phyloP scores from a whole-genome alignment of 768 basidiomycete genomes.

The Astraeus odoratus region DNA sequence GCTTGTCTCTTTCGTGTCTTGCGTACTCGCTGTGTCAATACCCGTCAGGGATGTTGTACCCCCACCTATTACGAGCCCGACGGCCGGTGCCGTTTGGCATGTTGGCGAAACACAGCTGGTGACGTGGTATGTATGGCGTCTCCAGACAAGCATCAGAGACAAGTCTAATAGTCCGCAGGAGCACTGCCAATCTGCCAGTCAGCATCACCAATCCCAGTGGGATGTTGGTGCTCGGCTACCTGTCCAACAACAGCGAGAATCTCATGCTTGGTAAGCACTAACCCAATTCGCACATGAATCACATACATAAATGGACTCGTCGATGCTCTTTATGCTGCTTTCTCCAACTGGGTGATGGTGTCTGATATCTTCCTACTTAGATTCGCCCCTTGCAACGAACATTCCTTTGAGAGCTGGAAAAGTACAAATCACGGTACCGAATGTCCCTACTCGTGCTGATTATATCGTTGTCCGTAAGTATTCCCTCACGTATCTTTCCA shows the following conservation, averaged over 20 bases:
- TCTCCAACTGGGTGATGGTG: no score
- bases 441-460: conserved; percentile 23
- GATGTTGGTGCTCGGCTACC: conserved; percentile 23
- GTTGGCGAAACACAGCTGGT: conserved; percentile 39
- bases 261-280: conserved; percentile 23
- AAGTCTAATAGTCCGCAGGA: conserved; percentile 36
- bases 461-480: conserved; percentile 35
- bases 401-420: conserved; percentile 26
- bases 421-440: conserved; percentile 29
- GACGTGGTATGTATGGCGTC: conserved; percentile 36
- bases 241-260: conserved; percentile 24
- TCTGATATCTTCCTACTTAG: conserved; percentile 8
- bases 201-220: conserved; percentile 26
- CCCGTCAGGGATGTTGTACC: conserved; percentile 37
- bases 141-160: conserved; percentile 2
- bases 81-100: conserved; percentile 35
- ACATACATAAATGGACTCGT: no score
- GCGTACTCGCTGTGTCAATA: conserved; percentile 28
- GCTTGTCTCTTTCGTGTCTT: conserved; percentile 13
- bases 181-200: conserved; percentile 17
- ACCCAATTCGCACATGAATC: no score
- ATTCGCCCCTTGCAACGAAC: conserved; percentile 30
- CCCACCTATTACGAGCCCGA: conserved; percentile 43
- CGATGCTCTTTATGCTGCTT: no score
- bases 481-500: background rate